phyloP scores from a whole-genome alignment of 768 basidiomycete genomes.

The Hydnomerulius pinastri region DNA sequence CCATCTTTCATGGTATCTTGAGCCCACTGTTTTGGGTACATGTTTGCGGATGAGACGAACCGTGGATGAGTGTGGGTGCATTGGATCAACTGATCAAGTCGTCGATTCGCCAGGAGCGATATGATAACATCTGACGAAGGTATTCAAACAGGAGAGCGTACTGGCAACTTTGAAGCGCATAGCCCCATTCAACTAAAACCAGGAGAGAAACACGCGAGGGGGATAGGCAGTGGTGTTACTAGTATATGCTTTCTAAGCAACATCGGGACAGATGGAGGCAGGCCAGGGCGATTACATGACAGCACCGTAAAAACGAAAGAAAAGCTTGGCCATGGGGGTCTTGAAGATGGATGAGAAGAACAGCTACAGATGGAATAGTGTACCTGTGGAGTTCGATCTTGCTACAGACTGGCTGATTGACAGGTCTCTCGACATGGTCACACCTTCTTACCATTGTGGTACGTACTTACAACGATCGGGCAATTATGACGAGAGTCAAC shows the following conservation, averaged over 20 bases:
- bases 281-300: background rate
- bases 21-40: too few relatives aligned
- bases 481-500: constrained; percentile 9
- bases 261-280: too few relatives aligned
- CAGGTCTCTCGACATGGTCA: background rate
- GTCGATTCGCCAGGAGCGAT: background rate
- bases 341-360: background rate
- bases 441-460: constrained; percentile 15
- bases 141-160: constrained; percentile 10
- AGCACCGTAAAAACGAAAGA: background rate
- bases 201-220: background rate
- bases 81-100: constrained; percentile 10
- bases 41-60: too few relatives aligned
- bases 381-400: constrained; percentile 3
- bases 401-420: background rate
- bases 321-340: background rate
- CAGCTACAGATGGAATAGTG: background rate
- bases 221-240: too few relatives aligned
- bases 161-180: background rate
- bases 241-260: too few relatives aligned
- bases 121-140: background rate
- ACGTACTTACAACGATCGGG: constrained; percentile 4
- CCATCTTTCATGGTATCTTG: too few relatives aligned
- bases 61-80: constrained; percentile 2
- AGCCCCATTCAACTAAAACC: constrained; percentile 3